Percentiles rank a stretch among this genome's conserved stretches.
phyloP scores from a whole-genome alignment of 192 early-diverging fungal species.

The Coemansia sp. region DNA sequence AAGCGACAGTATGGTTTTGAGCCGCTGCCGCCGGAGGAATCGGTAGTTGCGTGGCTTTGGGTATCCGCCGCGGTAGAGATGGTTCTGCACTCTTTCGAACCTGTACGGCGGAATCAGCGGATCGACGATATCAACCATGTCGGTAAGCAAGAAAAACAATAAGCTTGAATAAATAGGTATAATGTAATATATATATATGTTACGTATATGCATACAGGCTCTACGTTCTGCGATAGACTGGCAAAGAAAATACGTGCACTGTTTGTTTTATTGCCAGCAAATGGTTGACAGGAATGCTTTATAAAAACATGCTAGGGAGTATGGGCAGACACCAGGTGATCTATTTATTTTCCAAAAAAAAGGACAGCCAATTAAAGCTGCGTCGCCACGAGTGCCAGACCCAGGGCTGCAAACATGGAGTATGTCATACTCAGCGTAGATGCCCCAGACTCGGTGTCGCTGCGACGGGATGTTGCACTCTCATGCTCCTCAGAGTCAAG shows the following conservation, averaged over 20 bases:
- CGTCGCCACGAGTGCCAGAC: background rate
- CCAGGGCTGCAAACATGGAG: background rate
- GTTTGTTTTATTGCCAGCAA: no score
- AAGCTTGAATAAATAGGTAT: background rate
- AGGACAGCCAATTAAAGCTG: background rate
- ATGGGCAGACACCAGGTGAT: background rate
- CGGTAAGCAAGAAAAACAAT: background rate
- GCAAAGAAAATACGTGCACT: no score
- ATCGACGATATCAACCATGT: slow-evolving; percentile 45
- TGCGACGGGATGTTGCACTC: background rate
- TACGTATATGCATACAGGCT: background rate
- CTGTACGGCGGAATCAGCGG: slow-evolving; percentile 70
- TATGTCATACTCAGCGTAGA: background rate
- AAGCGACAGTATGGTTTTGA: slow-evolving; percentile 82
- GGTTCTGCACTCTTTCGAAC: slow-evolving; percentile 81
- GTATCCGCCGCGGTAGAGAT: slow-evolving; percentile 85
- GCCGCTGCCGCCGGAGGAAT: slow-evolving; percentile 73
- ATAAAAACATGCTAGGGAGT: background rate
- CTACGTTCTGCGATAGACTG: no score
- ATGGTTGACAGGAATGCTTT: background rate
- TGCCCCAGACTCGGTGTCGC: background rate
- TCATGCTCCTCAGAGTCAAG: background rate
- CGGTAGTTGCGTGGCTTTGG: slow-evolving; percentile 83
- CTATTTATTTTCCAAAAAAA: background rate
- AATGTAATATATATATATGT: background rate